Conservation (phyloP, 306 rosid genomes). For the Cicer pinnatifidum region DNA sequence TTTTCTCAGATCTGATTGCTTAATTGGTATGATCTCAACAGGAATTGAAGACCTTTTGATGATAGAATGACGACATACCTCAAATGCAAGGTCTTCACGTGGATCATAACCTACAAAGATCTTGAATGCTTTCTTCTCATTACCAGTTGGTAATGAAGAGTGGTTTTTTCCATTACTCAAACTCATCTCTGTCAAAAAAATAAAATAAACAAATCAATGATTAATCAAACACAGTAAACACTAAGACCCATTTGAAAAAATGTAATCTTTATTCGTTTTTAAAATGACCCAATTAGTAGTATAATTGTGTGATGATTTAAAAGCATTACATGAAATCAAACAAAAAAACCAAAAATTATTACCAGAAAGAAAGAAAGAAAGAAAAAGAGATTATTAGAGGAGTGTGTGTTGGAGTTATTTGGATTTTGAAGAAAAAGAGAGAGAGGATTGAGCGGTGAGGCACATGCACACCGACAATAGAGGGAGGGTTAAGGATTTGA, state of each 20-base stretch:
- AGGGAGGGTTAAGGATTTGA: neutral
- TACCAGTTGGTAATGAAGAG: constrained; percentile 22
- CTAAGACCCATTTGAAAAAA: constrained; percentile 18
- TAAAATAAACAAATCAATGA: constrained; percentile 18
- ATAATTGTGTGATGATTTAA: neutral
- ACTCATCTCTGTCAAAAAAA: constrained; percentile 48
- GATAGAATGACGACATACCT: constrained; percentile 67
- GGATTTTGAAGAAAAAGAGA: neutral
- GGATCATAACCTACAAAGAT: constrained; percentile 75
- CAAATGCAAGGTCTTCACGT: constrained; percentile 63
- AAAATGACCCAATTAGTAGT: constrained; percentile 13
- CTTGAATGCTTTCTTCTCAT: constrained; percentile 55
- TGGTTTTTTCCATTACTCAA: constrained; percentile 49
- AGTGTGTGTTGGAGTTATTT: constrained; percentile 25
- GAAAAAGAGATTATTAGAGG: neutral
- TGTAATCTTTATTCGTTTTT: constrained; percentile 1
- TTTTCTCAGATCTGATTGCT: constrained; percentile 68
- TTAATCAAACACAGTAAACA: constrained; percentile 1
- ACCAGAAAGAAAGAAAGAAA: constrained; percentile 23
- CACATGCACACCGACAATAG: constrained; percentile 36
- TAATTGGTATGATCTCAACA: constrained; percentile 66
- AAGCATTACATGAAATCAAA: neutral
- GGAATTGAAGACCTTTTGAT: constrained; percentile 66
- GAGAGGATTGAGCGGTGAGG: constrained; percentile 33
- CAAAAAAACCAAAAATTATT: neutral